Evolutionary conservation across 2,329 filamentous ascomycete genomes (phyloP), one percentile per base, ranked within the genome.

Genomic region (Fusarium miscanthi): DNA sequence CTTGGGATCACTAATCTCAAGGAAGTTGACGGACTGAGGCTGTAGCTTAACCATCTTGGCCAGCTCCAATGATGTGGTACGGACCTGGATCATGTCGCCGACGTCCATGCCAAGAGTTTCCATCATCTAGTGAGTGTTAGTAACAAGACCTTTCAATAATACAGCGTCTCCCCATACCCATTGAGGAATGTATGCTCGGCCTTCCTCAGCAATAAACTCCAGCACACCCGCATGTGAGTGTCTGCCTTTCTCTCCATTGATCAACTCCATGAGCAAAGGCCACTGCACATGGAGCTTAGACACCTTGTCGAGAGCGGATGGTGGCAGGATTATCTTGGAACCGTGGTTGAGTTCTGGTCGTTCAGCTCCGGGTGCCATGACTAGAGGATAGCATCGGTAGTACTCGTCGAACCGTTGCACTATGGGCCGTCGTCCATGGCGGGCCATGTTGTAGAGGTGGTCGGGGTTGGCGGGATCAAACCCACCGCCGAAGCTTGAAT

Each of bases 171-270:
- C 9, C 33, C 87, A 72, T 84, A 95, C 93, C 95, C 96, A 99
- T 82, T 95, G 94, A 37, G 96, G 96, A 69, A 99, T 87, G 83
- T 99, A 99, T 59, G 97, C 94, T 80, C 96, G 93, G 54, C 96
- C 96, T 82, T 99, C 96, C 80, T 99, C 96, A 8, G 96, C 96
- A 63, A 97, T 96, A 80, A 99, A 99, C 82, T 99, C 96, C 72
- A 99, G 84, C 25, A 99, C 96, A 85, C 96, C 96, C 9, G 94
- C 95, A 82, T 99, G 96, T 31, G 95, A 96, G 80, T 93, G 92
- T 80, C 88, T 92, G 33, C 90, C 90, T 80, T 91, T 92, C 70
- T 92, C 90, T 30, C 95, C 94, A 80, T 98, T 99, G 77, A 94
- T 93, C 74, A 99, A 87, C 88, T 99, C 95, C 85, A 99, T 97